A percentile compares a stretch with the other conserved stretches of the same genome.
Conservation (phyloP, 1,284 basidiomycete species). For the Trichosporon faecale region DNA sequence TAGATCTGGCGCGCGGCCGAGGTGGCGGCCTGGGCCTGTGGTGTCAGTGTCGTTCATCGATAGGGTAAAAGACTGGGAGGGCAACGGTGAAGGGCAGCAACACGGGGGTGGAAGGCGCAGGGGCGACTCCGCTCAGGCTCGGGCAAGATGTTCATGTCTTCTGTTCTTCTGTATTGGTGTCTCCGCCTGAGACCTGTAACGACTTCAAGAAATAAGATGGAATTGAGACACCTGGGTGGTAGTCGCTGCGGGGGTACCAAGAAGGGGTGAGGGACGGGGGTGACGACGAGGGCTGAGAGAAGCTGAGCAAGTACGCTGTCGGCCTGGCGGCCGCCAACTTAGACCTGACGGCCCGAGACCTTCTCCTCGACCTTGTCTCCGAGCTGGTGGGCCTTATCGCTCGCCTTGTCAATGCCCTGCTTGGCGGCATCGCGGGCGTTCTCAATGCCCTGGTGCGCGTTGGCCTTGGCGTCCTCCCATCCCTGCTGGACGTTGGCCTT, state of each 20-base stretch:
- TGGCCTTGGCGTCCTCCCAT: too few species aligned
- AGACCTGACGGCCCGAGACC: neutral
- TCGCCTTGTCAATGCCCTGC: neutral
- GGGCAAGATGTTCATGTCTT: neutral
- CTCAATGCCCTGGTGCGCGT: neutral
- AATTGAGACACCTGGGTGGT: too few species aligned
- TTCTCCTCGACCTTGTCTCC: neutral
- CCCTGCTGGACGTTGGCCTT: too few species aligned
- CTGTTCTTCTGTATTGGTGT: neutral
- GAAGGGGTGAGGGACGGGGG: too few species aligned
- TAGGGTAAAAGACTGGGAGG: too few species aligned
- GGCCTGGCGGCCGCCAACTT: neutral
- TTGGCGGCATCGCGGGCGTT: neutral
- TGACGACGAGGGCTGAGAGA: too few species aligned
- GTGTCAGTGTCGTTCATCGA: neutral
- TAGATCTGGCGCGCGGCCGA: neutral
- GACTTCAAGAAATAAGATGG: neutral
- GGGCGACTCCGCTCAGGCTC: neutral
- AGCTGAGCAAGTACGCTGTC: neutral
- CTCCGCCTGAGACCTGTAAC: neutral
- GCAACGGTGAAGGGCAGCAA: too few species aligned
- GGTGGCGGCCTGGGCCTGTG: neutral
- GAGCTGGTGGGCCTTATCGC: neutral
- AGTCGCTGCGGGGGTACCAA: too few species aligned
- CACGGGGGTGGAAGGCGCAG: too few species aligned